Evolutionary conservation across 352 stramenopile genomes (phyloP).

Genomic region (Phytophthora boehmeriae): DNA sequence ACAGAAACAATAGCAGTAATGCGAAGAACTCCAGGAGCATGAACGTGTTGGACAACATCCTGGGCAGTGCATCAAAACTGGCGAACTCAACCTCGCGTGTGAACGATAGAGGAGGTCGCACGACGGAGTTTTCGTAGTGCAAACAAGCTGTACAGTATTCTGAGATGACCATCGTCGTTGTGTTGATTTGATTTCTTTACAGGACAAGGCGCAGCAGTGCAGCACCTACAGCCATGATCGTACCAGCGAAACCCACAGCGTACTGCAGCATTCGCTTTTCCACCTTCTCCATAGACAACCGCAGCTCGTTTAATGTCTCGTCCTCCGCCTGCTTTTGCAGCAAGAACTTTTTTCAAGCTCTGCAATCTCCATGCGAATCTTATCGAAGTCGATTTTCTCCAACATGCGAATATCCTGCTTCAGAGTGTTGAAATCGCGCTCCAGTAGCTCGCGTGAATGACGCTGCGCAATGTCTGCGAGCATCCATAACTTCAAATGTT

Average conservation of each 20-base stretch:
- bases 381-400: conserved; percentile 91
- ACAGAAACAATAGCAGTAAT: conserved; percentile 12
- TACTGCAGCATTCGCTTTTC: conserved; percentile 92
- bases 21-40: conserved; percentile 22
- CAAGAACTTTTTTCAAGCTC: conserved; percentile 91
- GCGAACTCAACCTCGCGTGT: conserved; percentile 70
- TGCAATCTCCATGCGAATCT: conserved; percentile 87
- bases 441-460: conserved; percentile 86
- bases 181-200: conserved; percentile 33
- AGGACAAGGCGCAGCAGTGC: conserved; percentile 78
- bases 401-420: conserved; percentile 92
- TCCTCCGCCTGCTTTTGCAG: conserved; percentile 90
- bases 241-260: conserved; percentile 85
- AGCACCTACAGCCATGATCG: conserved; percentile 86
- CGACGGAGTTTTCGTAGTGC: conserved; percentile 46
- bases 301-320: conserved; percentile 86
- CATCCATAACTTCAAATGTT: background rate
- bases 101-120: conserved; percentile 53
- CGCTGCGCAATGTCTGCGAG: conserved; percentile 84
- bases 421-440: conserved; percentile 90
- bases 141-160: background rate
- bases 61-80: conserved; percentile 68
- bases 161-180: background rate
- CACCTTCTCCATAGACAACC: conserved; percentile 89
- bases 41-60: conserved; percentile 64